These are phyloP conservation scores for Tubosaeta brunneosetosa DNA, from an alignment of 768 basidiomycete genomes.

Conservation along the genomic window DNA sequence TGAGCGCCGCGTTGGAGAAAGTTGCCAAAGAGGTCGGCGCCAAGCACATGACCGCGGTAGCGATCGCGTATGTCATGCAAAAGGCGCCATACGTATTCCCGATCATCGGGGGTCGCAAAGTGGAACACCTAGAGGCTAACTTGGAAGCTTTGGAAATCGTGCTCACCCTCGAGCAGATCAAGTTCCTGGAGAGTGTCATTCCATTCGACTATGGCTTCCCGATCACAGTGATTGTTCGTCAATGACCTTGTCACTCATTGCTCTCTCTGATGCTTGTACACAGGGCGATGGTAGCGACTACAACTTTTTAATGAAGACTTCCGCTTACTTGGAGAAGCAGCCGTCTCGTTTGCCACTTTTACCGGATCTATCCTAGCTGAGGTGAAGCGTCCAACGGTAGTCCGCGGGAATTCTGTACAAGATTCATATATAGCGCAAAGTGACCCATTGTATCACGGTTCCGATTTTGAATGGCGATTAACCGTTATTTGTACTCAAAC, in stretches of 20 bases:
- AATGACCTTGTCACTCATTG: background rate
- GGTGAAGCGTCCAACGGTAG: background rate
- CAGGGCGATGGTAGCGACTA: conserved; percentile 29
- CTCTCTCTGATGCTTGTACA: background rate
- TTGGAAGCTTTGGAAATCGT: conserved; percentile 46
- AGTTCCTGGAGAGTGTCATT: conserved; percentile 38
- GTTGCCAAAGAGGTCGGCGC: conserved; percentile 49
- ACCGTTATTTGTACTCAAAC: background rate
- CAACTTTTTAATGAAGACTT: conserved; percentile 5
- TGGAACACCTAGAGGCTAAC: conserved; percentile 48
- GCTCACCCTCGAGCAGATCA: conserved; percentile 43
- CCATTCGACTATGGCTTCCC: conserved; percentile 49
- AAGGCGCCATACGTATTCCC: conserved; percentile 53
- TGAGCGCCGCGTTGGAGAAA: conserved; percentile 44
- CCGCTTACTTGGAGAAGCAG: conserved; percentile 20
- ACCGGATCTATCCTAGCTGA: background rate
- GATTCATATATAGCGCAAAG: background rate
- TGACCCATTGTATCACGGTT: background rate
- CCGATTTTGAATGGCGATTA: background rate
- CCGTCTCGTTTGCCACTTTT: conserved; percentile 1
- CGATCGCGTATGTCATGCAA: conserved; percentile 49
- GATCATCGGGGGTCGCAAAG: conserved; percentile 47
- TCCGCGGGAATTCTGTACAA: background rate
- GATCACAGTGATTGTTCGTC: conserved; percentile 24
- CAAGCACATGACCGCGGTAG: conserved; percentile 39